Base-by-base conservation (phyloP, 2,329 filamentous ascomycete genomes). In the Sclerotinia minor region DNA sequence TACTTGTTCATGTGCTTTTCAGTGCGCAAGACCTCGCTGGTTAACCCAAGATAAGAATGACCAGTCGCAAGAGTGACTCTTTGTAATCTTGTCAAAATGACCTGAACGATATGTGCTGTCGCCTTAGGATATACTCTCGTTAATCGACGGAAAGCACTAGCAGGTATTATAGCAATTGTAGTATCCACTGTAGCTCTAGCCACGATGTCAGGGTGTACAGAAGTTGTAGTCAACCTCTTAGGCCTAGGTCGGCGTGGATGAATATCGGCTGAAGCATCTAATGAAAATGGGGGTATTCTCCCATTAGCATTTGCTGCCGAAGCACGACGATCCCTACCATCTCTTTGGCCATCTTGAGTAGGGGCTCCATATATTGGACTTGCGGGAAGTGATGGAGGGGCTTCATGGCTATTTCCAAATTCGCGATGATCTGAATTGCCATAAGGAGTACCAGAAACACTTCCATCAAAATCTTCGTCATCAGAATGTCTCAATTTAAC, bases 91-190 rank as follows among this genome's bases (percentile, higher is more conserved):
- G 96, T 97, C 44, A 99, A 81, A 70, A 99, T 99, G 57, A 99
- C 94, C 76, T 99, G 95, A 7, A 99, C 93, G 71, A 99, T 98
- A 76, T 99, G 96, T 1, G 95, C 90, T 2, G 95, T 97, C 13
- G 96, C 94, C 80, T 96, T 96, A 13, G 95, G 95, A 74, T 98
- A 99, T 32, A 97, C 89, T 75, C 92, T 88, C 63, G 96, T 99
- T 64, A 99, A 82, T 11, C 96, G 89, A 65, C 93, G 88, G 75
- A 99, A 99, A 4, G 95, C 96, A 76, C 93, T 97, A 0, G 95
- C 95, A 1, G 96, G 96, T 68, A 99, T 99, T 71, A 99, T 96
- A 7, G 95, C 95, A 79, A 99, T 97, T 0, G 96, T 99, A 0
- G 95, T 99, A 77, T 99, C 96, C 32, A 96, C 91, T 21, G 93